A percentile compares a stretch with the other conserved stretches of the same genome.
phyloP scores from a whole-genome alignment of 805 yeast species.

The Kluyveromyces lactis region DNA sequence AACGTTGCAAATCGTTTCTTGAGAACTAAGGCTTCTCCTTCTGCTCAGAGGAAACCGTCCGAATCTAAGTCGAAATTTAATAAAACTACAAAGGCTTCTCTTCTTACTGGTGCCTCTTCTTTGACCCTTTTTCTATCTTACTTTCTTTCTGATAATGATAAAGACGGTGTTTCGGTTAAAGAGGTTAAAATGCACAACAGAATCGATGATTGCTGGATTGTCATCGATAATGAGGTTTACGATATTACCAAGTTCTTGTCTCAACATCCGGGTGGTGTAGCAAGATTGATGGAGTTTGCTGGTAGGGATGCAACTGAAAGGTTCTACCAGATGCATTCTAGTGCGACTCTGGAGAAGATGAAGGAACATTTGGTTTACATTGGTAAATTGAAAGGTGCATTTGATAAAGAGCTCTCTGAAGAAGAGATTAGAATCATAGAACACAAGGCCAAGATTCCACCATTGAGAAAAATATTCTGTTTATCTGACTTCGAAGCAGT shows the following conservation, averaged over 20 bases:
- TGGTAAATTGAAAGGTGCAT: conserved; percentile 12
- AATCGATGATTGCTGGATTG: conserved; percentile 70
- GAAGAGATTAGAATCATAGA: conserved; percentile 14
- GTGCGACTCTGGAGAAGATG: conserved; percentile 13
- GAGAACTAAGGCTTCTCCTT: no score
- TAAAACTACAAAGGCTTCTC: conserved; percentile 7
- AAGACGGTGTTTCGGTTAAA: conserved; percentile 9
- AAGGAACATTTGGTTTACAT: conserved; percentile 9
- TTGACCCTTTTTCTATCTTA: conserved; percentile 9
- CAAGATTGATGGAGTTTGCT: conserved; percentile 65
- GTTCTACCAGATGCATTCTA: conserved; percentile 31
- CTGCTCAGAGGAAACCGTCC: no score
- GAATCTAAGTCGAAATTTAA: not conserved
- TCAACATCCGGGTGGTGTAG: conserved; percentile 86
- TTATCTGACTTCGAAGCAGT: conserved; percentile 34
- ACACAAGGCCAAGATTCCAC: conserved; percentile 20
- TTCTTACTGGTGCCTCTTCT: conserved; percentile 10
- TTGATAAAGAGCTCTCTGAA: conserved; percentile 9
- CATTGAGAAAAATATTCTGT: conserved; percentile 27
- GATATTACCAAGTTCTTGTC: conserved; percentile 69
- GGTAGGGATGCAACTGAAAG: conserved; percentile 72
- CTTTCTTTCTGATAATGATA: conserved; percentile 4
- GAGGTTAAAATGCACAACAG: conserved; percentile 45
- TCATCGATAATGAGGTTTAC: conserved; percentile 66
- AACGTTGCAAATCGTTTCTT: no score